These are phyloP conservation scores for Phytophthora idaei DNA, from an alignment of 352 stramenopile species.

Conservation along the genomic window DNA sequence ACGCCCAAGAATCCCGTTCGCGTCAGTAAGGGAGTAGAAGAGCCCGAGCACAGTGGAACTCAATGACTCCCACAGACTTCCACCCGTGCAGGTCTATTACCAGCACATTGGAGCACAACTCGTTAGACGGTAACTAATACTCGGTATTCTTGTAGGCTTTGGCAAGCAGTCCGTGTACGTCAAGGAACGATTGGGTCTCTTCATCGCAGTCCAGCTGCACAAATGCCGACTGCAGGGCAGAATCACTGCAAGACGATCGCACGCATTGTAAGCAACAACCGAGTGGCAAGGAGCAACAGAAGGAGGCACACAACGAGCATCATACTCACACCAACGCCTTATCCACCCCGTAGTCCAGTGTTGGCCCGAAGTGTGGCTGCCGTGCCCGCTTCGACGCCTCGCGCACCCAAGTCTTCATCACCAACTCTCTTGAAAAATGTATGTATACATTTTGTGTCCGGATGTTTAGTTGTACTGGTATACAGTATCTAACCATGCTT, in stretches of 20 bases:
- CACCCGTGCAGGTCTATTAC: slow-evolving; percentile 74
- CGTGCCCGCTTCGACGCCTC: slow-evolving; percentile 58
- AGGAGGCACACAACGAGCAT: neutral
- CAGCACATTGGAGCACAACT: slow-evolving; percentile 1
- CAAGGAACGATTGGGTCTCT: slow-evolving; percentile 74
- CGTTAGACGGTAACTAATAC: neutral
- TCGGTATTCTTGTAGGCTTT: neutral
- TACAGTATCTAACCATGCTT: too few species aligned
- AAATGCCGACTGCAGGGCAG: slow-evolving; percentile 63
- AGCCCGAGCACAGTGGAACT: slow-evolving; percentile 70
- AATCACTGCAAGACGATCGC: slow-evolving; percentile 45
- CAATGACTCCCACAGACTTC: slow-evolving; percentile 67
- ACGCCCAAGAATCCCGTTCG: slow-evolving; percentile 86
- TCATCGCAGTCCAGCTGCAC: slow-evolving; percentile 77
- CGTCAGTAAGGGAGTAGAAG: slow-evolving; percentile 86
- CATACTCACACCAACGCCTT: slow-evolving; percentile 48
- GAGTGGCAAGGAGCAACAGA: neutral
- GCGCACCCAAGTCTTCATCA: slow-evolving; percentile 84
- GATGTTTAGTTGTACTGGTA: too few species aligned
- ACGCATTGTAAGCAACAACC: slow-evolving; percentile 1
- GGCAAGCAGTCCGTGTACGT: slow-evolving; percentile 37
- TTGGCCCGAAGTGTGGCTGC: slow-evolving; percentile 51
- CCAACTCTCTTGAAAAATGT: neutral
- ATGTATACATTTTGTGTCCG: too few species aligned
- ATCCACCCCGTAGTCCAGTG: slow-evolving; percentile 70